Evolutionary conservation across 148 eudicot species (phyloP), one percentile per base, ranked within the genome.

Genomic region (Chenopodium formosanum): DNA sequence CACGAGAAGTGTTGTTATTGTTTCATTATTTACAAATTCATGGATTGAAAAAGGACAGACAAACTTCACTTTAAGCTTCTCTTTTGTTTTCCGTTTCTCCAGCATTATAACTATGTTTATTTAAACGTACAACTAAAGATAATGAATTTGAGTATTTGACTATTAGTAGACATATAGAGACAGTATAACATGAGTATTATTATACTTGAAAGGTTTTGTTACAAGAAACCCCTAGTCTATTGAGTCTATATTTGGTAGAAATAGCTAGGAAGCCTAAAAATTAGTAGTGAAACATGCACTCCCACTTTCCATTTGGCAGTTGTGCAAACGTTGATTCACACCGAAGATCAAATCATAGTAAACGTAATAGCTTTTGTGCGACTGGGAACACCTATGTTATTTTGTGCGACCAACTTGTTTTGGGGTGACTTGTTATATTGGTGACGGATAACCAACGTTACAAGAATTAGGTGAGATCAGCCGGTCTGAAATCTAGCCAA

Each of bases 1-100:
- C 83, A 80, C 62, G 86, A 84, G 83, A 52, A 77, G 74, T 77
- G 29, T 37, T 13, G 29, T 37, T 14, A 9, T 48, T 16, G 34
- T 27, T 73, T 19, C 44, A 52, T 74, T 20, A 74, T 73, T 64
- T 74, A 64, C 70, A 63, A 27, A 65, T 64, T 48, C n/a, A 74
- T 48, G 32, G 13, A 74, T 1, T 9, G 20, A 14, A 46, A 63
- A 46, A 60, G 53, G 29, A 32, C 82, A 73, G 44, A 48, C 76
- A 81, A 65, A 64, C 63, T 74, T 50, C 44, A 74, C 48, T 73
- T 50, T 9, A 64, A 29, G 83, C 63, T 74, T 29, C 72, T 32
- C 78, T 75, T 74, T 27, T 81, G 78, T 37, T 74, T 64, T 16
- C 73, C 73, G 56, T 74, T 64, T 81, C 17, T 58, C 73, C 47